A percentile compares a stretch with the other conserved stretches of the same genome.
phyloP scores from a whole-genome alignment of 352 stramenopile species.

The Phytophthora pseudosyringae region DNA sequence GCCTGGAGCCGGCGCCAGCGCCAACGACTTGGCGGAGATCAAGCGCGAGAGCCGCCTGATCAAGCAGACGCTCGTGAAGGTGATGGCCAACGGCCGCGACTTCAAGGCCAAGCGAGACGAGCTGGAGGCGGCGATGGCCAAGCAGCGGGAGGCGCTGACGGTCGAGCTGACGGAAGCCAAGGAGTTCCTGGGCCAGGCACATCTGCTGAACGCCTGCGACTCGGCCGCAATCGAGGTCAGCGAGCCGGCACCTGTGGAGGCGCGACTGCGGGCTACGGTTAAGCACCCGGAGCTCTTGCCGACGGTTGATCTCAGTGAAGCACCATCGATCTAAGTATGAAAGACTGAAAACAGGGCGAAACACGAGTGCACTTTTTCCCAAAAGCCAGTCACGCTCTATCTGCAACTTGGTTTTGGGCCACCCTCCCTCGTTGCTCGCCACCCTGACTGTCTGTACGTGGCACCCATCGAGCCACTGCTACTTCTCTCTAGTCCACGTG shows the following conservation, averaged over 20 bases:
- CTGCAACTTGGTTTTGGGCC: slow-evolving; percentile 23
- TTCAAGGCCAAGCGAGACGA: slow-evolving; percentile 65
- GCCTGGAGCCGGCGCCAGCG: slow-evolving; percentile 31
- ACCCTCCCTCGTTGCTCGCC: slow-evolving; percentile 12
- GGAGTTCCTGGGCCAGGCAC: slow-evolving; percentile 74
- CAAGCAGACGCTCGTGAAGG: slow-evolving; percentile 62
- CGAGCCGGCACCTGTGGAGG: slow-evolving; percentile 63
- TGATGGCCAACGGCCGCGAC: slow-evolving; percentile 59
- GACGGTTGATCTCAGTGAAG: slow-evolving; percentile 57
- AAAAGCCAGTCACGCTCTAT: slow-evolving; percentile 28
- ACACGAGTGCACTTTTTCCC: slow-evolving; percentile 25
- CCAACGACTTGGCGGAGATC: slow-evolving; percentile 60
- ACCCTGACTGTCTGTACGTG: slow-evolving; percentile 26
- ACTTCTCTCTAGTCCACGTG: slow-evolving; percentile 71
- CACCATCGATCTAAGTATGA: slow-evolving; percentile 54
- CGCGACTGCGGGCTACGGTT: slow-evolving; percentile 66
- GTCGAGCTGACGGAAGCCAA: slow-evolving; percentile 72
- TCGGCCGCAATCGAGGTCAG: slow-evolving; percentile 51
- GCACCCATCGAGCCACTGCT: slow-evolving; percentile 4
- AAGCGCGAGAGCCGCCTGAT: slow-evolving; percentile 63
- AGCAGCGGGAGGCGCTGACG: slow-evolving; percentile 73
- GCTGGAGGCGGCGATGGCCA: slow-evolving; percentile 66
- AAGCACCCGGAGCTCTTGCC: slow-evolving; percentile 50
- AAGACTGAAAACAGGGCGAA: slow-evolving; percentile 9
- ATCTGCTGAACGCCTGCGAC: slow-evolving; percentile 50